Percentiles rank a stretch among this genome's conserved stretches.
phyloP scores from a whole-genome alignment of 306 rosid species.

The Crotalaria pallida region DNA sequence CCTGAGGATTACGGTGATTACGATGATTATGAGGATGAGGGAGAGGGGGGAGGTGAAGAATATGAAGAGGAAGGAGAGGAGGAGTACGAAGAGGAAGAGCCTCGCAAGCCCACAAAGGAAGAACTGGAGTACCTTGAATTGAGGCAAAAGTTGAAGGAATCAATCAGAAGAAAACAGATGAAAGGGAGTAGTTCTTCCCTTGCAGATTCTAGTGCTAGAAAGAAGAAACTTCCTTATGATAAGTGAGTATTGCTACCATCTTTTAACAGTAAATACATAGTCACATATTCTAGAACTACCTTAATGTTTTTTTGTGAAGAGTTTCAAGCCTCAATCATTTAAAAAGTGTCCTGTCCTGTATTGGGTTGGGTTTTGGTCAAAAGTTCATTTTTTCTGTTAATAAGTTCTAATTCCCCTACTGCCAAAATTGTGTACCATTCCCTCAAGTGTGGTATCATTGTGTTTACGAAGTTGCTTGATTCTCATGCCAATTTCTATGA shows the following conservation, averaged over 20 bases:
- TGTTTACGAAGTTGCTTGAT: not conserved
- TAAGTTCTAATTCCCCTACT: not conserved
- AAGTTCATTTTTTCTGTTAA: not conserved
- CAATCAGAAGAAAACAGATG: conserved; percentile 50
- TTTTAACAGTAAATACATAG: not conserved
- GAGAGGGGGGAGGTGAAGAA: conserved; percentile 39
- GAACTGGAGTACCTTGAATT: conserved; percentile 62
- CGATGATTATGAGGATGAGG: conserved; percentile 52
- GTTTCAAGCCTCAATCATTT: not conserved
- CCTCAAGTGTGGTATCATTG: not conserved
- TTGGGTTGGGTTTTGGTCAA: not conserved
- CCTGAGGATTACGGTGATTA: conserved; percentile 48
- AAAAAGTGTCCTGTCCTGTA: not conserved
- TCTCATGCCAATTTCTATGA: not conserved
- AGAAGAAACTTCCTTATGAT: conserved; percentile 56
- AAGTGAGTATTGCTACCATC: conserved; percentile 48
- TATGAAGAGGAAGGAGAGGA: conserved; percentile 52
- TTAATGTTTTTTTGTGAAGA: not conserved
- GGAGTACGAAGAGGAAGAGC: conserved; percentile 44
- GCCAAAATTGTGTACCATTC: not conserved
- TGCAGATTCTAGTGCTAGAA: conserved; percentile 33
- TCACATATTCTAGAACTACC: not conserved
- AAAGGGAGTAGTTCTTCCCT: conserved; percentile 40
- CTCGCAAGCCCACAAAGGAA: conserved; percentile 61
- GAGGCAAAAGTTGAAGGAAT: conserved; percentile 73